phyloP scores from a whole-genome alignment of 176 grass and related monocot species.

The Puya raimondii region DNA sequence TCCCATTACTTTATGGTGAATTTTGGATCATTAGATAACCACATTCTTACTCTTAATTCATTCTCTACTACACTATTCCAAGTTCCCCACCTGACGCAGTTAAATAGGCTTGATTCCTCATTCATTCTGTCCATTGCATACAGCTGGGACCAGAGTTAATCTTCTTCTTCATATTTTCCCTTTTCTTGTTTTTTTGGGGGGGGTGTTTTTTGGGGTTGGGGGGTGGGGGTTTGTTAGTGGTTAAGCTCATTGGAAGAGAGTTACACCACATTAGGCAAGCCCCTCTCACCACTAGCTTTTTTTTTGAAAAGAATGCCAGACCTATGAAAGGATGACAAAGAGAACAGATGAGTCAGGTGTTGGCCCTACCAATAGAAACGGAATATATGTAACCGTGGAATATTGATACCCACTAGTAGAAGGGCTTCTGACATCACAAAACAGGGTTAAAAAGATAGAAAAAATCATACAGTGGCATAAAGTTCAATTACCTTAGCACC shows the following conservation, averaged over 20 bases:
- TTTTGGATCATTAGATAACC: not conserved
- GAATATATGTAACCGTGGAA: not conserved
- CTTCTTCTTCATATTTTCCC: not conserved
- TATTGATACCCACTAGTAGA: not conserved
- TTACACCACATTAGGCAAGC: too few species aligned
- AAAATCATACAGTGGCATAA: not conserved
- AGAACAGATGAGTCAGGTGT: not conserved
- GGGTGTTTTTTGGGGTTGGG: too few species aligned
- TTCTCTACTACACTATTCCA: not conserved
- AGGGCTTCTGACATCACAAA: not conserved
- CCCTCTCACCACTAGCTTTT: not conserved
- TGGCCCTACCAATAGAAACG: not conserved
- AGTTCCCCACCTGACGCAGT: not conserved
- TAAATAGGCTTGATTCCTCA: not conserved
- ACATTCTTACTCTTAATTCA: not conserved
- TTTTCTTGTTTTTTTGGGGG: not conserved
- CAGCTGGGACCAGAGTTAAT: not conserved
- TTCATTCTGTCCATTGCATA: not conserved
- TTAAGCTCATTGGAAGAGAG: too few species aligned
- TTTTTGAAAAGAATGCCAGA: not conserved
- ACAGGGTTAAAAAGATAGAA: not conserved
- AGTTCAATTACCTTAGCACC: not conserved
- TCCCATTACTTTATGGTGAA: not conserved
- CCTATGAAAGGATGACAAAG: not conserved
- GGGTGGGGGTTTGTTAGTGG: too few species aligned